Conservation (phyloP, 805 yeast genomes). For the Yarrowia porcina region DNA sequence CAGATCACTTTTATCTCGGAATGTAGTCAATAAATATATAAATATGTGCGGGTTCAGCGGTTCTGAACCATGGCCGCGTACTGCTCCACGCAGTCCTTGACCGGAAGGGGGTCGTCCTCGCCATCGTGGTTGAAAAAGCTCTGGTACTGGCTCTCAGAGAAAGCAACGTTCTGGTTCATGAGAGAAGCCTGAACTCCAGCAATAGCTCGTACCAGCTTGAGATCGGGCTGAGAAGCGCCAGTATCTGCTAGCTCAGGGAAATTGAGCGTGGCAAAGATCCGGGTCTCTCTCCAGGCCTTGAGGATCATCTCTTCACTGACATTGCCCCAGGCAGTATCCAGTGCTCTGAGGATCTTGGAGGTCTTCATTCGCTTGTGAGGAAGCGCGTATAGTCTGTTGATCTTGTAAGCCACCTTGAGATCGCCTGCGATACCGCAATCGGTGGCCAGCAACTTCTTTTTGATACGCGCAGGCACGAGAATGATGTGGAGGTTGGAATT, state of each 20-base stretch:
- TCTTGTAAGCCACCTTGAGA: conserved; percentile 10
- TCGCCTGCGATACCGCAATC: neutral
- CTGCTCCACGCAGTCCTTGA: conserved; percentile 5
- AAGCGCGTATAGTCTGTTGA: neutral
- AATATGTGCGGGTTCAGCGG: neutral
- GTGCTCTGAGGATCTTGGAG: neutral
- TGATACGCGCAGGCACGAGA: conserved; percentile 4
- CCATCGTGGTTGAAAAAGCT: conserved; percentile 2
- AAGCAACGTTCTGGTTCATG: neutral
- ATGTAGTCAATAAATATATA: neutral
- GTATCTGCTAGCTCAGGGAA: neutral
- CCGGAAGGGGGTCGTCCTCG: neutral
- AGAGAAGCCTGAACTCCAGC: neutral
- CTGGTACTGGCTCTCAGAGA: conserved; percentile 6
- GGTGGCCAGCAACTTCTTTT: conserved; percentile 1
- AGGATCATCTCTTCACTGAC: neutral
- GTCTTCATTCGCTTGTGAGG: conserved; percentile 1
- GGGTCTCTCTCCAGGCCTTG: conserved; percentile 7
- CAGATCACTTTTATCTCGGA: too few species aligned
- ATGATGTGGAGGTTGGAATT: conserved; percentile 10
- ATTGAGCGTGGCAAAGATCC: conserved; percentile 5
- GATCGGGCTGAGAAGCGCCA: neutral
- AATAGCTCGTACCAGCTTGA: neutral
- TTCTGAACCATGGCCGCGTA: conserved; percentile 7
- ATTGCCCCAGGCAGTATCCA: conserved; percentile 2